Percentiles rank a stretch among this genome's conserved stretches.
Evolutionary conservation across 2,329 filamentous ascomycete genomes (phyloP).

Genomic region (Pestalotiopsis sp.): DNA sequence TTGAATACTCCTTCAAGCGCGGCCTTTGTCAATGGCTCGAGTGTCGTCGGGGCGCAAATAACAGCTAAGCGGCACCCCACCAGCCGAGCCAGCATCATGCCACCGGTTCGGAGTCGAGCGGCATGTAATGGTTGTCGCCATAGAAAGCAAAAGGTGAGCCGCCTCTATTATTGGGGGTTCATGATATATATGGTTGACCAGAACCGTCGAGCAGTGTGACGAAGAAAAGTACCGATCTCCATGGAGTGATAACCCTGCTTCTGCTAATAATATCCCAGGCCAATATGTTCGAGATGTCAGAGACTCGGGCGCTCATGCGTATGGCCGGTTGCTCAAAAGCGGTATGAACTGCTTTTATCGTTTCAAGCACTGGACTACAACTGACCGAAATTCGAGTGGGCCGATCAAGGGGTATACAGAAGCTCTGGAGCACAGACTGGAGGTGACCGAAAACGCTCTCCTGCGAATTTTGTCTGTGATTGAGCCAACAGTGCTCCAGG

Average conservation of each 20-base stretch:
- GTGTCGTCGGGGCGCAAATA: background rate
- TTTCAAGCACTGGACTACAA: background rate
- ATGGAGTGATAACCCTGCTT: background rate
- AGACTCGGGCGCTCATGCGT: slow-evolving; percentile 34
- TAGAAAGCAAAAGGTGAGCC: slow-evolving; percentile 43
- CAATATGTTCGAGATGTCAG: slow-evolving; percentile 37
- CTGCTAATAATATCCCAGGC: slow-evolving; percentile 24
- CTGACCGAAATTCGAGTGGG: slow-evolving; percentile 32
- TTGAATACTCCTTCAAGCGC: background rate
- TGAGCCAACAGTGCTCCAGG: slow-evolving; percentile 8
- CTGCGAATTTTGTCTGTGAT: slow-evolving; percentile 37
- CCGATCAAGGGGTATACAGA: slow-evolving; percentile 50
- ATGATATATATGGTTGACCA: background rate
- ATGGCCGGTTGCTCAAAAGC: slow-evolving; percentile 40
- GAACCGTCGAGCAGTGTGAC: background rate
- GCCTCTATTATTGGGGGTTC: background rate
- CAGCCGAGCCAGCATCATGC: background rate
- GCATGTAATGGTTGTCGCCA: slow-evolving; percentile 43
- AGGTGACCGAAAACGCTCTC: slow-evolving; percentile 42
- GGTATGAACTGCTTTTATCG: slow-evolving; percentile 24
- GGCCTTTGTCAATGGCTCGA: background rate
- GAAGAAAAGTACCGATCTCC: slow-evolving; percentile 14
- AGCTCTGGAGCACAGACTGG: slow-evolving; percentile 43
- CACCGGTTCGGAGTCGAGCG: slow-evolving; percentile 36
- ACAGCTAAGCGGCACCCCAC: background rate